These are phyloP conservation scores for Linnemannia zychae DNA, from an alignment of 192 early-diverging fungal genomes.

Conservation along the genomic window DNA sequence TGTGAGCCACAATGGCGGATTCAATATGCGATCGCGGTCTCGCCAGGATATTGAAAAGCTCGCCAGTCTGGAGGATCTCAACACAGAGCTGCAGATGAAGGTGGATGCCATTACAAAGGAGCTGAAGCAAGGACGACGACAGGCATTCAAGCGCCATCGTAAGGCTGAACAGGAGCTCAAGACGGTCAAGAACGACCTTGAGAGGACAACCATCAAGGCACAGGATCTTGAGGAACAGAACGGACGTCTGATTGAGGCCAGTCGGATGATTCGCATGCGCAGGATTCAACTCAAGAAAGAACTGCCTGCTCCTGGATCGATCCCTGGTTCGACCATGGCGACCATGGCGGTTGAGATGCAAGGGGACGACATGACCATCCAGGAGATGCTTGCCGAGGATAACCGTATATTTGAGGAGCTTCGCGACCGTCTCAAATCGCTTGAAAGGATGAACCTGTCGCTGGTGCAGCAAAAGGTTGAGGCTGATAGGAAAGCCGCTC, in stretches of 20 bases:
- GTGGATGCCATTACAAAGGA: constrained; percentile 49
- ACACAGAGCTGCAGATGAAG: constrained; percentile 37
- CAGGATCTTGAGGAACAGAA: constrained; percentile 51
- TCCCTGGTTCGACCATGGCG: constrained; percentile 54
- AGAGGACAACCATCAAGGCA: constrained; percentile 37
- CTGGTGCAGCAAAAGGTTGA: constrained; percentile 35
- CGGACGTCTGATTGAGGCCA: constrained; percentile 46
- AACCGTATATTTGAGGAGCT: constrained; percentile 55
- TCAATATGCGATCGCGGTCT: constrained; percentile 28
- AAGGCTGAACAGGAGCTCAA: constrained; percentile 41
- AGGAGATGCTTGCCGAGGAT: constrained; percentile 54
- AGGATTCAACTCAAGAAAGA: constrained; percentile 52
- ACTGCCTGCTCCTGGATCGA: constrained; percentile 51
- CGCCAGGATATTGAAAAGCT: constrained; percentile 51
- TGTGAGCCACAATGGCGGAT: not conserved
- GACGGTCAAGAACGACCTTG: constrained; percentile 41
- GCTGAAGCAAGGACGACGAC: constrained; percentile 45
- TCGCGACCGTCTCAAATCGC: constrained; percentile 39
- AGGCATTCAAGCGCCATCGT: constrained; percentile 44
- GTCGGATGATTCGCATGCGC: constrained; percentile 35
- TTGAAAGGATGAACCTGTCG: constrained; percentile 39
- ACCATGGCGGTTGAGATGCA: constrained; percentile 48
- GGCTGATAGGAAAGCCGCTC: constrained; percentile 34
- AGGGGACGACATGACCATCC: constrained; percentile 53
- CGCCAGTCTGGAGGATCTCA: constrained; percentile 36